Base-by-base conservation (phyloP, 2,329 filamentous ascomycete genomes). In the Fusarium fracticaudum region DNA sequence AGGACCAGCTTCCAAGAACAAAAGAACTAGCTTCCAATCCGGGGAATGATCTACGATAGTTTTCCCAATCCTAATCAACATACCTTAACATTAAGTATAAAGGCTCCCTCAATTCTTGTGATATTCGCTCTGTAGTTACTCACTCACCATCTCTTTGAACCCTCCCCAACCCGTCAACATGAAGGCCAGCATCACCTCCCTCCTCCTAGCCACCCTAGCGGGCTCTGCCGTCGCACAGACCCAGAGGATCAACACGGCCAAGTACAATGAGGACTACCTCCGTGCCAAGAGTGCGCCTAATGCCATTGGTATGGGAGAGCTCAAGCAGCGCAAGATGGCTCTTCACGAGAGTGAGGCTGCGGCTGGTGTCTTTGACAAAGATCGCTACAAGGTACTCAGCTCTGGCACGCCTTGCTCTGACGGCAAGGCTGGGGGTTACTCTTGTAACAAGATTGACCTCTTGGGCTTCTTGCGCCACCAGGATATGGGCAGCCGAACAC, bases 1-100 rank as follows among this genome's bases (percentile, higher is more conserved):
- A 64, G 62, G 38, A 17, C 61, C 61, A 37, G n/a, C n/a, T 61
- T 31, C 58, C 59, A 44, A 47, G 44, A 44, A 47, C 41, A 65
- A 67, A 67, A 67, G 37, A n/a, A 18, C 61, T 33, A 67, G 61
- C 61, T 67, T 67, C 64, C 61, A 47, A 24, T 66, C 41, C 10
- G 6, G 41, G 64, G 9, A 20, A 40, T 20, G 64, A 67, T 67
- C 45, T 24, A 1, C 61, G 7, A 22, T 1, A 15, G 26, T 29
- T 31, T 31, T 17, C 3, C 13, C 6, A 31, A 18, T 26, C 4
- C 18, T 24, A 47, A 26, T 6, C 8, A 10, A 10, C 12, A 47
- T 26, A 29, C 24, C 12, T 7, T 15, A 14, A 35, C 8, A 14
- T 31, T 5, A 5, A 41, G 11, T 65, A 66, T 65, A 58, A 66